Conservation (phyloP, 2,329 filamentous ascomycete species). For the Juglanconis sp. region DNA sequence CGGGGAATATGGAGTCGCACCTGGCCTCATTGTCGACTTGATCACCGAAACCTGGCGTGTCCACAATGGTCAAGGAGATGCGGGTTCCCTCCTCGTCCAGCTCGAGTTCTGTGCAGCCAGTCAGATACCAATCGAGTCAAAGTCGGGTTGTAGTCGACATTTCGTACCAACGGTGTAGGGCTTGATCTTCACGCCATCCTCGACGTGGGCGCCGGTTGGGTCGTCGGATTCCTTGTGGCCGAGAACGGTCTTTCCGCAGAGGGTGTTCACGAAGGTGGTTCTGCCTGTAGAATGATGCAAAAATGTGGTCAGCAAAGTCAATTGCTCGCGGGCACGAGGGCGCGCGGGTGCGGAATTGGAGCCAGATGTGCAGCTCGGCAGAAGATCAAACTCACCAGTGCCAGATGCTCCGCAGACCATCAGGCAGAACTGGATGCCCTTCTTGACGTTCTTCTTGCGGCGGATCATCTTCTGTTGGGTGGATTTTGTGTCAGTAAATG, state of each 20-base stretch:
- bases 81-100: conserved; percentile 97
- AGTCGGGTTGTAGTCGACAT: neutral
- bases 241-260: conserved; percentile 92
- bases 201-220: conserved; percentile 79
- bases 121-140: conserved; percentile 24
- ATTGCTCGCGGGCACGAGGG: neutral
- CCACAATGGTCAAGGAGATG: conserved; percentile 96
- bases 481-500: conserved; percentile 25
- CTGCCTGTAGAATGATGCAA: conserved; percentile 58
- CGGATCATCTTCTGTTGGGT: conserved; percentile 81
- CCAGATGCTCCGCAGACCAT: conserved; percentile 99
- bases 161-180: conserved; percentile 90
- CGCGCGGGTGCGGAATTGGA: conserved; percentile 4
- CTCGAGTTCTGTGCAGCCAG: conserved; percentile 67
- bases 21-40: conserved; percentile 99
- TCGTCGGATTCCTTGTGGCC: conserved; percentile 91
- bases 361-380: conserved; percentile 7
- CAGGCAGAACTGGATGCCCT: conserved; percentile 99
- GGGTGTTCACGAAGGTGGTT: conserved; percentile 98
- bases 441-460: conserved; percentile 99
- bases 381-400: conserved; percentile 67
- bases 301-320: conserved; percentile 17
- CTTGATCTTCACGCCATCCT: conserved; percentile 98
- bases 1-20: conserved; percentile 42
- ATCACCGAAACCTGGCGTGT: conserved; percentile 97